Evolutionary conservation across 2,329 filamentous ascomycete species (phyloP), one percentile per base, ranked within the genome.

Genomic region (Tolypocladium tropicale): DNA sequence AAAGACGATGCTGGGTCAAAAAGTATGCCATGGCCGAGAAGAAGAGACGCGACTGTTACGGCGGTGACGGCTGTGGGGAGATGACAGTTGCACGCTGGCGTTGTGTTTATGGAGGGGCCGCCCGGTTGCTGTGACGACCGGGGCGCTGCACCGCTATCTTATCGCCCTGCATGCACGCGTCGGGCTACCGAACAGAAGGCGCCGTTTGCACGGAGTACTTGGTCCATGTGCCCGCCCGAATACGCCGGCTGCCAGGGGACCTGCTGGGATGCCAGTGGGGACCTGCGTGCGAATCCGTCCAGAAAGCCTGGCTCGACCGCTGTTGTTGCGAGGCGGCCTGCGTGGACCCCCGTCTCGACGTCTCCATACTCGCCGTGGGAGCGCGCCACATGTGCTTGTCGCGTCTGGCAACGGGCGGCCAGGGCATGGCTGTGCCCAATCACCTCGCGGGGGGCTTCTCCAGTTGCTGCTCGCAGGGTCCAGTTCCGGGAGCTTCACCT

Each of bases 71-170:
- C 18, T 55, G 46, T 51, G 46, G 50, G 50, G 33, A 43, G 28
- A 16, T n/a, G 49, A n/a, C 36, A 36, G 55, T 37, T 32, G 5
- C 46, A 54, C n/a, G 25, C 2, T 34, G 53, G 53, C 48, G 57
- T 46, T 53, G 39, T 62, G 59, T 61, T 62, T 61, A 60, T 60
- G 56, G 60, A 56, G 59, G 59, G 58, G 56, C 36, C 33, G n/a
- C n/a, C 28, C 12, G 41, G 61, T 62, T 61, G 60, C 57, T 32
- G 57, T 33, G 57, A 57, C 50, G 53, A 62, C 57, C 43, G 36
- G 34, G 25, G 43, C 43, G 18, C 6, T 21, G n/a, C 39, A 23
- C 7, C n/a, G 21, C 5, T 32, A 49, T 49, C 46, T 49, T 32
- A 32, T 49, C 46, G 46, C 46, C 46, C 11, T 14, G 46, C 46